phyloP scores from a whole-genome alignment of 257 asterid species.

The Sherardia arvensis region DNA sequence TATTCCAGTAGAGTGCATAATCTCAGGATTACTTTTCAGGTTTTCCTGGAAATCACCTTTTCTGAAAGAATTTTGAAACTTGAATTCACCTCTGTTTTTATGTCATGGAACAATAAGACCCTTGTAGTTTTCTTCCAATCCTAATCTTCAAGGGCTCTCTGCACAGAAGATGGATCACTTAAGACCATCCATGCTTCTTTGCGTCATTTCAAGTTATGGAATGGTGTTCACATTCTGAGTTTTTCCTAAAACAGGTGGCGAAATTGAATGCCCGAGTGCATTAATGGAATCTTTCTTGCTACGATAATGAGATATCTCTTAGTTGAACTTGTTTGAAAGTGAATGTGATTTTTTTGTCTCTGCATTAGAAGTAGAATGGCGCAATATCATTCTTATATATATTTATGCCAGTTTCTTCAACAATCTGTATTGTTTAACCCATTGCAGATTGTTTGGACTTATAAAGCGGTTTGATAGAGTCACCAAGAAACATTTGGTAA shows the following conservation, averaged over 20 bases:
- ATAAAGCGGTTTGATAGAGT: slow-evolving; percentile 50
- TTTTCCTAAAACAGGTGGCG: too few species aligned
- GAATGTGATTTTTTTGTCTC: background rate
- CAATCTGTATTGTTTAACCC: background rate
- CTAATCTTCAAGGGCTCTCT: background rate
- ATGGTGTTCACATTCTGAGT: too few species aligned
- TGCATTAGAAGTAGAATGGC: background rate
- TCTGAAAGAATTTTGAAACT: too few species aligned
- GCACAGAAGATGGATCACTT: background rate
- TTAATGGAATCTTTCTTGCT: background rate
- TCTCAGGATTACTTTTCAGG: too few species aligned
- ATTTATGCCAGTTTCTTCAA: background rate
- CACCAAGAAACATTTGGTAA: slow-evolving; percentile 78
- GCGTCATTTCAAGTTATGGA: background rate
- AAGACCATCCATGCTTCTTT: too few species aligned
- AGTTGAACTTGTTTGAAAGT: background rate
- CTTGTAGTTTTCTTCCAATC: background rate
- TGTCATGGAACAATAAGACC: background rate
- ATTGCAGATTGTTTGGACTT: slow-evolving; percentile 56
- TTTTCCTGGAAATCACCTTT: too few species aligned
- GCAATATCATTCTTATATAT: background rate
- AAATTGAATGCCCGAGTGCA: background rate
- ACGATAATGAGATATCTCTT: background rate
- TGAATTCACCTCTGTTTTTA: too few species aligned
- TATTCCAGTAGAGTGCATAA: too few species aligned